Percentiles rank a stretch among this genome's conserved stretches.
These are phyloP conservation scores for Dendrostoma leiphaemia DNA, from an alignment of 2,329 filamentous ascomycete genomes.

Conservation along the genomic window DNA sequence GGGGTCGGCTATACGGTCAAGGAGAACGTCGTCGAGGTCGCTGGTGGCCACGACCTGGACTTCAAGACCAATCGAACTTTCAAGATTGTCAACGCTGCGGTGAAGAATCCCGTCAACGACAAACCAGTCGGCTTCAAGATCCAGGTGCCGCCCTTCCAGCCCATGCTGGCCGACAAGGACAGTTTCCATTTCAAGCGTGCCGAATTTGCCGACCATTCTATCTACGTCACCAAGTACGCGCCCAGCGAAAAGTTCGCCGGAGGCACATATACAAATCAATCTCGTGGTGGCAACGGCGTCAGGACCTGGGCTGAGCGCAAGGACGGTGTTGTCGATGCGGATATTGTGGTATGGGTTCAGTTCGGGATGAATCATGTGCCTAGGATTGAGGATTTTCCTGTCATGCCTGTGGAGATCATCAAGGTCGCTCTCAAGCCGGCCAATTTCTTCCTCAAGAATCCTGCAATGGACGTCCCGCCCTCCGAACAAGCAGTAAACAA, in stretches of 20 bases:
- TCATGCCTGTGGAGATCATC: conserved; percentile 63
- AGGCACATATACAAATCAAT: conserved; percentile 39
- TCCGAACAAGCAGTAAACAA: conserved; percentile 42
- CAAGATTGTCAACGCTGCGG: conserved; percentile 54
- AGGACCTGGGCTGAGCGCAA: conserved; percentile 31
- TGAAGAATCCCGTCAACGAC: conserved; percentile 52
- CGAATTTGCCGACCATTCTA: conserved; percentile 33
- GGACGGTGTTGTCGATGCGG: conserved; percentile 39
- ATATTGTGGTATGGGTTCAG: conserved; percentile 52
- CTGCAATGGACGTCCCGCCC: conserved; percentile 49
- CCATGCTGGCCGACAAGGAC: conserved; percentile 47
- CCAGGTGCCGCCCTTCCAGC: conserved; percentile 54
- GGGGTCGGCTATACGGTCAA: conserved; percentile 47
- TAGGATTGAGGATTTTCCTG: conserved; percentile 63
- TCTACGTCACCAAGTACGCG: conserved; percentile 35
- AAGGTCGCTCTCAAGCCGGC: conserved; percentile 47
- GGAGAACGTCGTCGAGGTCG: conserved; percentile 44
- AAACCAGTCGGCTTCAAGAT: conserved; percentile 57
- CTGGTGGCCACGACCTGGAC: conserved; percentile 47
- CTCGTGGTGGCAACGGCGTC: conserved; percentile 32
- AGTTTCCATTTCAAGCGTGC: conserved; percentile 32
- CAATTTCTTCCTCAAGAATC: conserved; percentile 52
- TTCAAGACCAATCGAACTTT: conserved; percentile 49
- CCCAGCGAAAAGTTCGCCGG: conserved; percentile 36
- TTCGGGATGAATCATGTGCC: conserved; percentile 59